Percentiles rank a stretch among this genome's conserved stretches.
phyloP scores from a whole-genome alignment of 345 rosid genomes.

The Carallia brachiata region DNA sequence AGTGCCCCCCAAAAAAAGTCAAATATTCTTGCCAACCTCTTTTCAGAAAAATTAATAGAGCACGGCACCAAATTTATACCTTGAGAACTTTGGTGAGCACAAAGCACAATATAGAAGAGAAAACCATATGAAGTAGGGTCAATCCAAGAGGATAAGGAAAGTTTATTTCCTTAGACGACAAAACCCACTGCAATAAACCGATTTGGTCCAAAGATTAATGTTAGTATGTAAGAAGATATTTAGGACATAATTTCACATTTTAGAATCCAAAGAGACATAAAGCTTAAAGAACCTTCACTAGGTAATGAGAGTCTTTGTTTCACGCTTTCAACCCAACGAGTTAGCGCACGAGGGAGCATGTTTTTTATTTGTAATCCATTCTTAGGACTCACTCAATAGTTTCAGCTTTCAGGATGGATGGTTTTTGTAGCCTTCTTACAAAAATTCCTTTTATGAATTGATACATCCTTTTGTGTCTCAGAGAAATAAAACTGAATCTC shows the following conservation, averaged over 20 bases:
- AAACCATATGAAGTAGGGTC: constrained; percentile 94
- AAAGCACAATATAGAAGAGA: constrained; percentile 85
- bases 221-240: not conserved
- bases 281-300: too few relatives aligned
- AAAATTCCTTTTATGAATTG: too few relatives aligned
- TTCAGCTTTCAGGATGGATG: too few relatives aligned
- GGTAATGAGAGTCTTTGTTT: too few relatives aligned
- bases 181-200: constrained; percentile 71
- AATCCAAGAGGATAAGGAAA: constrained; percentile 96
- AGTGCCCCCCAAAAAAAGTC: not conserved
- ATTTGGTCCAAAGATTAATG: not conserved
- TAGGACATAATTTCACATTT: not conserved
- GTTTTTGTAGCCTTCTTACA: too few relatives aligned
- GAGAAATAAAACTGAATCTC: too few relatives aligned
- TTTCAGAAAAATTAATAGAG: not conserved
- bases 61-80: constrained; percentile 39
- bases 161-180: constrained; percentile 95
- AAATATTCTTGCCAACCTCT: not conserved
- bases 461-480: too few relatives aligned
- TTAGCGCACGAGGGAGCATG: too few relatives aligned
- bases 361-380: too few relatives aligned
- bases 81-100: constrained; percentile 74
- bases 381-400: too few relatives aligned
- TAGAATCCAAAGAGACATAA: too few relatives aligned
- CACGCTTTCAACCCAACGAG: too few relatives aligned